Evolutionary conservation across 805 yeast genomes (phyloP), one percentile per base, ranked within the genome.

Genomic region (Cyberlindnera americana): DNA sequence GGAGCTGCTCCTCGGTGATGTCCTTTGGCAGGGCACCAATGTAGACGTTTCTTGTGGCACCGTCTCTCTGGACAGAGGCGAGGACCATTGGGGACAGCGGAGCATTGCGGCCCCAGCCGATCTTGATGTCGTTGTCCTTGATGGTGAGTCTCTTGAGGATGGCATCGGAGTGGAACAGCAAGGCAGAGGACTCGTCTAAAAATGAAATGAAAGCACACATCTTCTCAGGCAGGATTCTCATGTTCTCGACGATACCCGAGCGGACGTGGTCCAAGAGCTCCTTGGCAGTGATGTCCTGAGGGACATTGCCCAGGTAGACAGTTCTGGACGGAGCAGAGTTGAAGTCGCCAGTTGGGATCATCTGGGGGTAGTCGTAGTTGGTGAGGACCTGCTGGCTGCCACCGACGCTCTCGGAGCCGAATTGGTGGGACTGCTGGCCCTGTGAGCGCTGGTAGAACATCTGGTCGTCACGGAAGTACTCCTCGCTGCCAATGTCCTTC

Each of bases 1-100:
- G 60, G 41, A 90, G 68, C 50, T 81, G 86, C 17, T 73, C 77
- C 58, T 81, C 93, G 29, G 85, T 72, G 32, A 73, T 68, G 21
- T 75, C 78, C 40, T 78, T 81, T 45, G 81, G 78, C 40, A 91
- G 69, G 47, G 80, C 81, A 15, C 97, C 96, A 47, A 91, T 70
- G 58, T 87, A 90, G 25, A 91, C 96, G 58, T 91, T 90, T 67
- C 99, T 78, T 10, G 97, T 87, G 6, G 98, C 98, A 35, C 87
- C 86, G 50, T 87, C 91, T 47, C 85, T 77, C 41, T 80, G 78
- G 40, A 93, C 88, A 14, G 89, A 81, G 24, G 81, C 76, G 38
- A 78, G 67, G 6, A 91, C 90, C 7, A 83, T 72, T 2, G 95
- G 84, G 43, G 78, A 79, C 25, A 89, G 77, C 1, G 84, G 78